phyloP scores from a whole-genome alignment of 2,329 filamentous ascomycete species.

The Fusarium chuoi region DNA sequence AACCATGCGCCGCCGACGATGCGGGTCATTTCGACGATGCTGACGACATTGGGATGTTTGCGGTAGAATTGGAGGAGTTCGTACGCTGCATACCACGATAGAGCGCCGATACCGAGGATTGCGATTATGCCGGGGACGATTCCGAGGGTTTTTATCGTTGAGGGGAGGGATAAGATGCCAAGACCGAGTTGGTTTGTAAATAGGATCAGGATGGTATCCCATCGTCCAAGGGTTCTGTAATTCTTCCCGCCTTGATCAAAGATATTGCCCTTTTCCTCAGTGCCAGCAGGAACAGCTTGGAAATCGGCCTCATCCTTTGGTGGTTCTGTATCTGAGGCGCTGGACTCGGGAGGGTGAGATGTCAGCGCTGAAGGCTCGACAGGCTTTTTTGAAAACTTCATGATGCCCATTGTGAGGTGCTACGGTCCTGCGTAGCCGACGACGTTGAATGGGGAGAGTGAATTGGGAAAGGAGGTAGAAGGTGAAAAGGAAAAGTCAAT shows the following conservation, averaged over 20 bases:
- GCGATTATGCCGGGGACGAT: slow-evolving; percentile 74
- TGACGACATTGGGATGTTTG: slow-evolving; percentile 73
- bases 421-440: neutral
- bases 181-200: slow-evolving; percentile 46
- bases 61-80: slow-evolving; percentile 72
- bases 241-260: slow-evolving; percentile 43
- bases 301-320: slow-evolving; percentile 26
- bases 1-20: slow-evolving; percentile 51
- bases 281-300: slow-evolving; percentile 26
- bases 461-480: neutral
- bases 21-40: slow-evolving; percentile 75
- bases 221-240: slow-evolving; percentile 41
- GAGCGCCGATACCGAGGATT: slow-evolving; percentile 69
- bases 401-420: slow-evolving; percentile 18
- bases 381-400: slow-evolving; percentile 27
- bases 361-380: neutral
- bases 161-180: slow-evolving; percentile 71
- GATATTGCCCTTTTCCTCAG: slow-evolving; percentile 37
- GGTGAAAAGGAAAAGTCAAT: neutral
- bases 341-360: slow-evolving; percentile 8
- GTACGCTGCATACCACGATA: slow-evolving; percentile 68
- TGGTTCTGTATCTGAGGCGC: slow-evolving; percentile 26
- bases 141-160: slow-evolving; percentile 73
- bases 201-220: slow-evolving; percentile 41
- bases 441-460: neutral